Percentiles rank a stretch among this genome's conserved stretches.
These are phyloP conservation scores for Licmophora abbreviata DNA, from an alignment of 108 stramenopile genomes.

Conservation along the genomic window DNA sequence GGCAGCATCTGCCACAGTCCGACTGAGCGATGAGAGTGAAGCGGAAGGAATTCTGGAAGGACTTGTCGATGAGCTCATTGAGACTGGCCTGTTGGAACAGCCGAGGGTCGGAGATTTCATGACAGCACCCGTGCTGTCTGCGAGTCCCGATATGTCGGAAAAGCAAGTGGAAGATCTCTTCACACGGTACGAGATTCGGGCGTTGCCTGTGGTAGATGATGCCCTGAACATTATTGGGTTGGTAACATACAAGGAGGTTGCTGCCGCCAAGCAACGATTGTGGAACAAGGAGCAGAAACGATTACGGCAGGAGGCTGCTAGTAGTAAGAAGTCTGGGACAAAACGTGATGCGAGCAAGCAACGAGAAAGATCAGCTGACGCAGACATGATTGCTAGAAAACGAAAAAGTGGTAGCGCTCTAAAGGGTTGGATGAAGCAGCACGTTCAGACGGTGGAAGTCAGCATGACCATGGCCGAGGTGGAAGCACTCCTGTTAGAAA, in stretches of 20 bases:
- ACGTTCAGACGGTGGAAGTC: conserved; percentile 66
- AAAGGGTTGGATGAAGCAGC: conserved; percentile 89
- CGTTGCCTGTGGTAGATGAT: conserved; percentile 83
- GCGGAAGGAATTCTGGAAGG: conserved; percentile 53
- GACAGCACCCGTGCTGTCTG: conserved; percentile 71
- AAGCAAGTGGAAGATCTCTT: conserved; percentile 82
- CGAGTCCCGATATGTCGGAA: conserved; percentile 72
- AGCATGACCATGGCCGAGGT: conserved; percentile 77
- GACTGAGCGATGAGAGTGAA: conserved; percentile 58
- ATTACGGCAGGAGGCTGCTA: conserved; percentile 25
- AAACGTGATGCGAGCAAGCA: conserved; percentile 11
- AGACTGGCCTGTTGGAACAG: conserved; percentile 50
- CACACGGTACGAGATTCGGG: conserved; percentile 73
- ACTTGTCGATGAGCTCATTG: conserved; percentile 67
- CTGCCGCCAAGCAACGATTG: conserved; percentile 72
- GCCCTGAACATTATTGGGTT: conserved; percentile 73
- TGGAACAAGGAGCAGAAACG: conserved; percentile 76
- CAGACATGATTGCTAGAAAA: conserved; percentile 29
- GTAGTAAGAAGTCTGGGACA: conserved; percentile 15
- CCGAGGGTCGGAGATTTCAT: conserved; percentile 77
- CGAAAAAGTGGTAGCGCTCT: conserved; percentile 53
- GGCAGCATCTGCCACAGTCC: conserved; percentile 80
- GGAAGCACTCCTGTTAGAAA: conserved; percentile 69
- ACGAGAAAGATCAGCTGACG: conserved; percentile 24
- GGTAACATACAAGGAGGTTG: conserved; percentile 86